These are phyloP conservation scores for Gnomoniopsis smithogilvyi DNA, from an alignment of 2,329 filamentous ascomycete species.

Conservation along the genomic window DNA sequence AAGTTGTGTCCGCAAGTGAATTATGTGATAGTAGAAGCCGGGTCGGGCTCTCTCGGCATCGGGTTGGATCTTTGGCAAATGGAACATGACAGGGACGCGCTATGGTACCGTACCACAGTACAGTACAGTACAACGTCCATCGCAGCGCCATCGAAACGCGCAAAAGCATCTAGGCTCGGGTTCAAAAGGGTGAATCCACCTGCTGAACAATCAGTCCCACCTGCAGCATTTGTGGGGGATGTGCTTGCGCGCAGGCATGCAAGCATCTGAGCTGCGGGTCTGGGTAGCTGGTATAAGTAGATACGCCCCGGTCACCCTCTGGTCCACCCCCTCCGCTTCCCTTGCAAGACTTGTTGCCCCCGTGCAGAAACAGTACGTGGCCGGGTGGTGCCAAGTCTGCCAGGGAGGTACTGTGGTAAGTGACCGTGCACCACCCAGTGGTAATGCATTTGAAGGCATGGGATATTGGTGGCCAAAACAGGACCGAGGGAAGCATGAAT, in stretches of 20 bases:
- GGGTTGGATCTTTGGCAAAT: not conserved
- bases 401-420: not conserved
- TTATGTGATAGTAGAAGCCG: not conserved
- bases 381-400: not conserved
- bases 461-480: not conserved
- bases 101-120: too few species aligned
- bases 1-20: not conserved
- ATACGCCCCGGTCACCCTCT: too few species aligned
- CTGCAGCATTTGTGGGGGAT: conserved; percentile 5
- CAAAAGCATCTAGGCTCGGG: not conserved
- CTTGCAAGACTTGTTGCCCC: not conserved
- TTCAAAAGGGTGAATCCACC: not conserved
- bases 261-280: not conserved
- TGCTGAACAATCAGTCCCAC: not conserved
- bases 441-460: not conserved
- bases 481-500: not conserved
- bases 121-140: not conserved
- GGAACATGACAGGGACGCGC: too few species aligned
- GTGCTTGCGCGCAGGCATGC: conserved; percentile 5
- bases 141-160: not conserved
- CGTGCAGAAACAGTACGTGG: not conserved
- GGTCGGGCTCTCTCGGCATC: not conserved
- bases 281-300: not conserved
- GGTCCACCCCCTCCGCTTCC: not conserved
- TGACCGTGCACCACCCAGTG: not conserved